These are phyloP conservation scores for Crithidia fasciculata DNA, from an alignment of 208 protist species.

Conservation along the genomic window DNA sequence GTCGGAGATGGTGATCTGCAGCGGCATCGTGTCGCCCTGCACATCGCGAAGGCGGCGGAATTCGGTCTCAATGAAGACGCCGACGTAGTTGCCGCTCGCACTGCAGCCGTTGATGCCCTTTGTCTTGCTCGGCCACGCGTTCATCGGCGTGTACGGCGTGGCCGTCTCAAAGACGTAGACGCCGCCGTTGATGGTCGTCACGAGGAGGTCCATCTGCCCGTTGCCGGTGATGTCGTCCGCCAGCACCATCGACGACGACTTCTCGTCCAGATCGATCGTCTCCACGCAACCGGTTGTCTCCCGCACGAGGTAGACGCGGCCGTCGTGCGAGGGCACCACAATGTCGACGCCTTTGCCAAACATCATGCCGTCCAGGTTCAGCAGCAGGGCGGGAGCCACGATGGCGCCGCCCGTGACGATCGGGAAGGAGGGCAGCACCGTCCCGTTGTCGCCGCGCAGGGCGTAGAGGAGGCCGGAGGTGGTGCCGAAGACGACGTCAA, in stretches of 20 bases:
- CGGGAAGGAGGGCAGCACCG: constrained; percentile 65
- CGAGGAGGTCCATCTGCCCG: constrained; percentile 89
- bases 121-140: constrained; percentile 74
- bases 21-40: constrained; percentile 65
- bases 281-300: constrained; percentile 82
- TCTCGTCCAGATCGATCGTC: constrained; percentile 91
- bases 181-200: constrained; percentile 88
- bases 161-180: constrained; percentile 86
- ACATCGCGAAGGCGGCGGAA: constrained; percentile 69
- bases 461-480: constrained; percentile 85
- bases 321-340: constrained; percentile 87
- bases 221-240: constrained; percentile 92
- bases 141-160: constrained; percentile 74
- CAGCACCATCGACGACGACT: constrained; percentile 87
- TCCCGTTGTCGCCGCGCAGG: constrained; percentile 67
- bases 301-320: constrained; percentile 88
- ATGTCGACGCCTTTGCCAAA: constrained; percentile 60
- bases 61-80: constrained; percentile 67
- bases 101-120: constrained; percentile 84
- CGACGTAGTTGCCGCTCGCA: constrained; percentile 73
- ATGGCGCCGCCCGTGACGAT: constrained; percentile 80
- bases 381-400: constrained; percentile 64
- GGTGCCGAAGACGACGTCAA: constrained; percentile 91
- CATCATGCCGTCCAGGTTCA: constrained; percentile 59
- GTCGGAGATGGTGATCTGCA: constrained; percentile 81